Conservation (phyloP, 106 monocot genomes). For the Xerophyta viscosa region DNA sequence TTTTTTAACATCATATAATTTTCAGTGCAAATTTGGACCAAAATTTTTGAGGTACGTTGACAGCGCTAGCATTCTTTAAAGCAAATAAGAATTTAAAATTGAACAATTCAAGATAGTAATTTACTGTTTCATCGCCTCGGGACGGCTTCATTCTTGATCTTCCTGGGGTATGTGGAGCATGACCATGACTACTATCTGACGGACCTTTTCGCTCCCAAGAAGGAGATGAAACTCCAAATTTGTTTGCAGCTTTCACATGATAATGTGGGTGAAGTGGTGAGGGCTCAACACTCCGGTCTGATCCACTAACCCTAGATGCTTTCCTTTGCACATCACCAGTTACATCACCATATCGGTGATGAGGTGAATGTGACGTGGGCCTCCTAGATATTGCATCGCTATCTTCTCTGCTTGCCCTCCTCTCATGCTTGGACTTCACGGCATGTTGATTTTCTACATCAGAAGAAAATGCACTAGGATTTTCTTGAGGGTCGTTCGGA, state of each 20-base stretch:
- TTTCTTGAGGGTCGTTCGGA: conserved; percentile 62
- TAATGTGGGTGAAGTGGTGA: conserved; percentile 44
- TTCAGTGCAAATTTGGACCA: too few relatives aligned
- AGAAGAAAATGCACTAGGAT: conserved; percentile 35
- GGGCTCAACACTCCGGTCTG: conserved; percentile 30
- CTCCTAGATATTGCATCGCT: conserved; percentile 1
- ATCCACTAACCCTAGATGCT: conserved; percentile 14
- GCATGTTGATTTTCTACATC: conserved; percentile 7
- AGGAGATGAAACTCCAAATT: conserved; percentile 22
- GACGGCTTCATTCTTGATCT: conserved; percentile 21
- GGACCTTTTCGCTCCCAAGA: conserved; percentile 32
- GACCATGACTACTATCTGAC: conserved; percentile 21
- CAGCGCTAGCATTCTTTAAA: too few relatives aligned
- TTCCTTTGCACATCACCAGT: too few relatives aligned
- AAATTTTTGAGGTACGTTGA: too few relatives aligned
- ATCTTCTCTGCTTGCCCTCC: conserved; percentile 15
- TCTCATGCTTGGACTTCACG: conserved; percentile 14
- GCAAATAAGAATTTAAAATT: too few relatives aligned
- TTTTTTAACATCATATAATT: too few relatives aligned
- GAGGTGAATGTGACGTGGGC: conserved; percentile 1
- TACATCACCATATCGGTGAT: conserved; percentile 6
- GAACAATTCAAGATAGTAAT: too few relatives aligned
- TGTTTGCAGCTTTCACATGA: conserved; percentile 25
- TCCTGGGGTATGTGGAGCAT: conserved; percentile 21
- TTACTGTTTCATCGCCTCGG: conserved; percentile 46